Conservation (phyloP, 257 asterid genomes). For the Buddleja alternifolia region DNA sequence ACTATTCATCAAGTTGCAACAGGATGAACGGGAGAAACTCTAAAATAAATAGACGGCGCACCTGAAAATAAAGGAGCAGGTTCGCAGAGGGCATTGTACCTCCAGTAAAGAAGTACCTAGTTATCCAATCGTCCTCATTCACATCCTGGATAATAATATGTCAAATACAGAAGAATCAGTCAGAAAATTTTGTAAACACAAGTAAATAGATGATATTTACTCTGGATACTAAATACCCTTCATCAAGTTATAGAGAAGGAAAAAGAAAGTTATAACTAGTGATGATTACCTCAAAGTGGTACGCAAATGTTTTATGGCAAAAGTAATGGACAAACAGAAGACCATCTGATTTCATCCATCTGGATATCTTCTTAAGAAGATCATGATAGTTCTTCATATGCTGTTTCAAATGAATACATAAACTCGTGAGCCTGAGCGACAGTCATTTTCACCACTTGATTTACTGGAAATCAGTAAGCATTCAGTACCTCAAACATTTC, state of each 20-base stretch:
- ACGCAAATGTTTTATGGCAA: slow-evolving; percentile 90
- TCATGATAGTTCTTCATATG: slow-evolving; percentile 87
- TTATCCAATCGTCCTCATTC: slow-evolving; percentile 90
- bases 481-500: slow-evolving; percentile 85
- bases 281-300: slow-evolving; percentile 85
- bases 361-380: slow-evolving; percentile 84
- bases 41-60: slow-evolving; percentile 27
- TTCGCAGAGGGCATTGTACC: slow-evolving; percentile 96
- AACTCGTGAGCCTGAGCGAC: slow-evolving; percentile 4
- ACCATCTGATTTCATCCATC: slow-evolving; percentile 81
- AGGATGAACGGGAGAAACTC: too few species aligned
- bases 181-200: neutral
- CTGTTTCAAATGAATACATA: slow-evolving; percentile 41
- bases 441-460: neutral
- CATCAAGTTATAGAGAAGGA: neutral
- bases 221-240: neutral
- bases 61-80: slow-evolving; percentile 96
- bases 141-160: slow-evolving; percentile 57
- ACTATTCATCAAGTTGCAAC: neutral
- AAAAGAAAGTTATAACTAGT: neutral
- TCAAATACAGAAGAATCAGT: neutral
- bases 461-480: neutral
- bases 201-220: neutral
- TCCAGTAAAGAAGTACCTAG: slow-evolving; percentile 88
- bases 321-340: slow-evolving; percentile 81